Percentiles rank a stretch among this genome's conserved stretches.
Evolutionary conservation across 1,284 basidiomycete species (phyloP).

Genomic region (Chalciporus piperatoides): DNA sequence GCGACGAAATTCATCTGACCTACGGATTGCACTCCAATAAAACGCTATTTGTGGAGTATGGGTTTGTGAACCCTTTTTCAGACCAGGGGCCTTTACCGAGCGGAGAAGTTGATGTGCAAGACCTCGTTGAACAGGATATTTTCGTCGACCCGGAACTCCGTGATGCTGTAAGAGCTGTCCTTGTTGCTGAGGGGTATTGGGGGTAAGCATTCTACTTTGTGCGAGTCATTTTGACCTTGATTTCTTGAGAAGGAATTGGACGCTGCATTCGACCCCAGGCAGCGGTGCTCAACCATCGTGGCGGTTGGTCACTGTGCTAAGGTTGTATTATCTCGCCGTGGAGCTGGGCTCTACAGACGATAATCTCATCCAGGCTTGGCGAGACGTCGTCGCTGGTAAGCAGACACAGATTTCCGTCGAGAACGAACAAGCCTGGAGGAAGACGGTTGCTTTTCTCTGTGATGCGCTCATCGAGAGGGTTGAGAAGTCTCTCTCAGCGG

Average conservation of each 20-base stretch:
- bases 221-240: neutral
- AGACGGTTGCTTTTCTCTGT: constrained; percentile 37
- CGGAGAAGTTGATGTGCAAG: constrained; percentile 63
- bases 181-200: constrained; percentile 69
- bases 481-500: constrained; percentile 5
- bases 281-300: constrained; percentile 69
- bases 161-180: constrained; percentile 44
- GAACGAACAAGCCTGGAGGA: constrained; percentile 46
- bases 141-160: constrained; percentile 37
- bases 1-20: constrained; percentile 66
- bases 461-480: constrained; percentile 35
- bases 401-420: constrained; percentile 38
- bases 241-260: constrained; percentile 55
- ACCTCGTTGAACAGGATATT: constrained; percentile 51
- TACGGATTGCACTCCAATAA: constrained; percentile 77
- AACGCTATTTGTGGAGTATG: constrained; percentile 80
- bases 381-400: constrained; percentile 49
- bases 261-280: constrained; percentile 53
- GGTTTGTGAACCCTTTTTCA: constrained; percentile 55
- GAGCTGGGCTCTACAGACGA: constrained; percentile 28
- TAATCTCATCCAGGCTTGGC: constrained; percentile 47
- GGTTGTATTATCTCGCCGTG: constrained; percentile 50
- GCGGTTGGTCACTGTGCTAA: constrained; percentile 66
- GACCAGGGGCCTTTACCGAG: constrained; percentile 29
- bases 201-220: constrained; percentile 45